Conservation (phyloP, 2,329 filamentous ascomycete species). For the Nemania sp. region DNA sequence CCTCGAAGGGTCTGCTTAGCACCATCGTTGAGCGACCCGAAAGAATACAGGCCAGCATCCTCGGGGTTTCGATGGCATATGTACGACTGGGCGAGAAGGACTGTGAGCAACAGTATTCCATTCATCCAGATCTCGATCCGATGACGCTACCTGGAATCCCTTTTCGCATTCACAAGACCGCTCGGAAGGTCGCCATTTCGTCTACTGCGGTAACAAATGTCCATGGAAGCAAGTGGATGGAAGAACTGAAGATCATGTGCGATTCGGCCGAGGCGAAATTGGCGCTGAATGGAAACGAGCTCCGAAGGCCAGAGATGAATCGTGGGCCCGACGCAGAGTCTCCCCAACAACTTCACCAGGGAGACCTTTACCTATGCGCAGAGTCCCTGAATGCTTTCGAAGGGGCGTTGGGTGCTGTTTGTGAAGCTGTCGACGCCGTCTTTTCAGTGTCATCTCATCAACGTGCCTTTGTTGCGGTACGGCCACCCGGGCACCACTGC, state of each 20-base stretch:
- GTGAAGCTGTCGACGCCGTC: constrained; percentile 87
- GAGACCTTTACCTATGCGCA: constrained; percentile 86
- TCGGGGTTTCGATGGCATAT: constrained; percentile 86
- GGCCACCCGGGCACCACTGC: constrained; percentile 94
- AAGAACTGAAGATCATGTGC: constrained; percentile 85
- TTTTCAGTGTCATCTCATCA: constrained; percentile 66
- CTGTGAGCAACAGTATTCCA: constrained; percentile 67
- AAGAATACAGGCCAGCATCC: constrained; percentile 77
- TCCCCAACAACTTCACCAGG: constrained; percentile 72
- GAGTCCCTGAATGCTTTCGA: constrained; percentile 88
- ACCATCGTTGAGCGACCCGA: constrained; percentile 94
- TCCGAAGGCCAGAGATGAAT: constrained; percentile 68
- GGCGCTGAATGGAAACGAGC: constrained; percentile 75
- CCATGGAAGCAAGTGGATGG: constrained; percentile 92
- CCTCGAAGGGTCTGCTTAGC: constrained; percentile 69
- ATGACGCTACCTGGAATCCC: constrained; percentile 63
- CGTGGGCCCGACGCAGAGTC: constrained; percentile 50
- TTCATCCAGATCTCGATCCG: constrained; percentile 64
- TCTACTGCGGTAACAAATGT: constrained; percentile 85
- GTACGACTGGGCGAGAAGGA: constrained; percentile 85
- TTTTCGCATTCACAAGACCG: constrained; percentile 84
- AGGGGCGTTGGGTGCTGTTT: constrained; percentile 87
- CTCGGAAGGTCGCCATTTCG: constrained; percentile 68
- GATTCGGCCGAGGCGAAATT: constrained; percentile 77
- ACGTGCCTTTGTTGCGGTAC: constrained; percentile 87